phyloP scores from a whole-genome alignment of 2,329 filamentous ascomycete genomes.

The Emmonsiellopsis sp. region DNA sequence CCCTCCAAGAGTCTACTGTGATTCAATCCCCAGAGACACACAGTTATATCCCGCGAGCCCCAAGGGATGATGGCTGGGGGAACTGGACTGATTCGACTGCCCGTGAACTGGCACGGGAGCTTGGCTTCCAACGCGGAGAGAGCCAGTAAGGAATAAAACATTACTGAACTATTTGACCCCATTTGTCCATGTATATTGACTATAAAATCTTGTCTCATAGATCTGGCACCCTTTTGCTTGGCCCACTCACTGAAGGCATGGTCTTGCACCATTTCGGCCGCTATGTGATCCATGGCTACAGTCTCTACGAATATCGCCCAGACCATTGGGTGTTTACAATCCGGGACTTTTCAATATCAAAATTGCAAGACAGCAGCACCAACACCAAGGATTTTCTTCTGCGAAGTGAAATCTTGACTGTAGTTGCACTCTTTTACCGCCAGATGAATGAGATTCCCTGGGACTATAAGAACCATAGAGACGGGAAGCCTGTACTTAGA shows the following conservation, averaged over 20 bases:
- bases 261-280: neutral
- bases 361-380: neutral
- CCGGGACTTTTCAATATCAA: neutral
- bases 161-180: neutral
- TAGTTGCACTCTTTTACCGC: neutral
- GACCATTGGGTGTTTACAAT: neutral
- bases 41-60: neutral
- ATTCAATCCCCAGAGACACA: neutral
- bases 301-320: neutral
- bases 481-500: neutral
- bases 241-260: neutral
- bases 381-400: neutral
- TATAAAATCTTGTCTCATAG: neutral
- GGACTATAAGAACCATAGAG: neutral
- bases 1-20: neutral
- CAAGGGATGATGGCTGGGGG: neutral
- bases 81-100: neutral
- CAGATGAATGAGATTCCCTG: conserved; percentile 2
- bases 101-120: neutral
- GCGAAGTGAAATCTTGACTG: neutral
- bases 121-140: neutral
- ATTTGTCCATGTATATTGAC: neutral
- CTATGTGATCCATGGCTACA: neutral
- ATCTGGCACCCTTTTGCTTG: neutral
- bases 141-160: neutral